phyloP scores from a whole-genome alignment of 2,329 filamentous ascomycete species.

The Myriosclerotinia duriaeana region DNA sequence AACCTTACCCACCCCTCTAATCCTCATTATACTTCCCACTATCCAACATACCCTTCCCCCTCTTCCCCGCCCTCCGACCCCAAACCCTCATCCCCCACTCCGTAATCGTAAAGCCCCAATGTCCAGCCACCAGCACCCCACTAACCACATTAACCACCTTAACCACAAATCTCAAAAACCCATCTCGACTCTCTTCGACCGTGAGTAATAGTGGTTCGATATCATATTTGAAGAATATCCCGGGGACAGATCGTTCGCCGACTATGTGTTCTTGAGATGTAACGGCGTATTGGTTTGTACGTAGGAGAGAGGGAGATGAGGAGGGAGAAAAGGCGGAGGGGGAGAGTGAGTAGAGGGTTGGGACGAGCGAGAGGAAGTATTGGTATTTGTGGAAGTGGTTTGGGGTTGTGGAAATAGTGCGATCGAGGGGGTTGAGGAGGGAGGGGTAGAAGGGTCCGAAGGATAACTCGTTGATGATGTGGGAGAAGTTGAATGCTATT shows the following conservation, averaged over 20 bases:
- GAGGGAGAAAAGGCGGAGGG: constrained; percentile 36
- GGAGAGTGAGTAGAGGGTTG: constrained; percentile 81
- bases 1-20: not conserved
- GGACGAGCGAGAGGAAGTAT: constrained; percentile 94
- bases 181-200: constrained; percentile 76
- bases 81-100: constrained; percentile 67
- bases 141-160: constrained; percentile 87
- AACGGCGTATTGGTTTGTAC: constrained; percentile 97
- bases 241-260: constrained; percentile 71
- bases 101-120: constrained; percentile 85
- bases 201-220: constrained; percentile 92
- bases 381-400: constrained; percentile 92
- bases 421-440: constrained; percentile 90
- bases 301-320: constrained; percentile 58
- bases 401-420: constrained; percentile 75
- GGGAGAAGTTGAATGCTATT: constrained; percentile 92
- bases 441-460: constrained; percentile 97
- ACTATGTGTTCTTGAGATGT: constrained; percentile 79
- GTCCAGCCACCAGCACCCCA: constrained; percentile 87
- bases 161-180: constrained; percentile 72
- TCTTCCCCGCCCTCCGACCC: constrained; percentile 43
- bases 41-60: constrained; percentile 42
- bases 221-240: constrained; percentile 98
- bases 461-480: constrained; percentile 92
- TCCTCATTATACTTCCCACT: constrained; percentile 38